Evolutionary conservation across 192 early-diverging fungal species (phyloP).

Genomic region (Rhizoclosmatium globosum): DNA sequence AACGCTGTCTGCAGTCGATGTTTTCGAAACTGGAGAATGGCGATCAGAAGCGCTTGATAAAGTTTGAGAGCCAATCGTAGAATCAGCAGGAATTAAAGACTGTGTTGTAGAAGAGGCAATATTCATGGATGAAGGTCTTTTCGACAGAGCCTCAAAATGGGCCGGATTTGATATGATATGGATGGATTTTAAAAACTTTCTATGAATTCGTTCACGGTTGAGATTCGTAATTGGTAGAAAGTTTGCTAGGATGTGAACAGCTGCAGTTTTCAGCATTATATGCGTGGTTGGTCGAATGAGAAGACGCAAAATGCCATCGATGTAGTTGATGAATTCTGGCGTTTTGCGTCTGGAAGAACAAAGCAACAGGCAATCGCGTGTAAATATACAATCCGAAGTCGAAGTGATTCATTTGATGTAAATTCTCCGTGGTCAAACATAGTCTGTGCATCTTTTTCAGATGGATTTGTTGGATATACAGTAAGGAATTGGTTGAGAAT

Average conservation of each 20-base stretch:
- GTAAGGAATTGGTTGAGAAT: conserved; percentile 37
- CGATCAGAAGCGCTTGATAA: no score
- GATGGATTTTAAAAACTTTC: conserved; percentile 38
- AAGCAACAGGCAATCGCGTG: conserved; percentile 44
- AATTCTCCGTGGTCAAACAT: conserved; percentile 43
- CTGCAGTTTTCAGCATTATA: conserved; percentile 45
- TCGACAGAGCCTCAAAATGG: not conserved
- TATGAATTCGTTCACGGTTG: conserved; percentile 54
- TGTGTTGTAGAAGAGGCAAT: no score
- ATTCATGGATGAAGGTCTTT: no score
- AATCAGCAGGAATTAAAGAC: no score
- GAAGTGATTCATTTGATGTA: conserved; percentile 35
- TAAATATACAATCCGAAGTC: conserved; percentile 43
- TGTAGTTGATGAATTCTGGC: conserved; percentile 44
- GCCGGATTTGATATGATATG: conserved; percentile 19
- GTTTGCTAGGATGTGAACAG: conserved; percentile 42
- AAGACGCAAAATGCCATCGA: conserved; percentile 47
- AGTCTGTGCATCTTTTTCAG: conserved; percentile 21
- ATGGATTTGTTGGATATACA: conserved; percentile 47
- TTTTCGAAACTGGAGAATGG: no score
- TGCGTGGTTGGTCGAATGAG: conserved; percentile 35
- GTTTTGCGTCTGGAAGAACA: conserved; percentile 35
- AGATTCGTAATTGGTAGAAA: conserved; percentile 56
- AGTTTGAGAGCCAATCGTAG: no score
- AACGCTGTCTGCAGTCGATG: not conserved